phyloP scores from a whole-genome alignment of 192 early-diverging fungal species.

The Chytriomyces confervae region DNA sequence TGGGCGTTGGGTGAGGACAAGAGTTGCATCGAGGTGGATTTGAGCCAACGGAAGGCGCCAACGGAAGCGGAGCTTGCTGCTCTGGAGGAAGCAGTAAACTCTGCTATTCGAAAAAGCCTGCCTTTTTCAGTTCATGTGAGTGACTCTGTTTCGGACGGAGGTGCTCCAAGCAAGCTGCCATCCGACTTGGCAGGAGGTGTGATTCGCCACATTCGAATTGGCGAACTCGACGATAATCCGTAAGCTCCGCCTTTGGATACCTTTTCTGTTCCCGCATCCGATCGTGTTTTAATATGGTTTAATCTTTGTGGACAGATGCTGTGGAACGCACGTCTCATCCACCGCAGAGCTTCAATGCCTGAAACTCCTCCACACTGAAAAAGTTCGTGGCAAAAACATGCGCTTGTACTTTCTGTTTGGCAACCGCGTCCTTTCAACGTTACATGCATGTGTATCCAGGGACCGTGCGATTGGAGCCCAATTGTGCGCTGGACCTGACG shows the following conservation, averaged over 20 bases:
- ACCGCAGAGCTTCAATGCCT: conserved; percentile 69
- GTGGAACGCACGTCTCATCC: conserved; percentile 70
- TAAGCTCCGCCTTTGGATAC: background rate
- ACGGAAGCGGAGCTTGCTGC: conserved; percentile 48
- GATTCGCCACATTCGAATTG: conserved; percentile 57
- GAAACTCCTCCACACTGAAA: conserved; percentile 67
- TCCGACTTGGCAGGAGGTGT: conserved; percentile 56
- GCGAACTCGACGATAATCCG: conserved; percentile 62
- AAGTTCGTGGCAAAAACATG: conserved; percentile 67
- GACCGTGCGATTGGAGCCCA: conserved; percentile 12
- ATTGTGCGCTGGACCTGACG: conserved; percentile 16
- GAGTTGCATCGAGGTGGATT: conserved; percentile 66
- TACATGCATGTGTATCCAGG: background rate
- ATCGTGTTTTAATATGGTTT: background rate
- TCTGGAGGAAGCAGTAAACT: conserved; percentile 63
- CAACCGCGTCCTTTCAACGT: conserved; percentile 53
- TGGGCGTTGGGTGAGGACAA: conserved; percentile 66
- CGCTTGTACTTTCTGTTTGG: conserved; percentile 75
- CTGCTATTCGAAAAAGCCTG: conserved; percentile 57
- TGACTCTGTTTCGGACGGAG: conserved; percentile 33
- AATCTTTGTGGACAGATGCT: conserved; percentile 51
- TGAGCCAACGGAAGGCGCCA: conserved; percentile 37
- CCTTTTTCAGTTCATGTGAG: conserved; percentile 54
- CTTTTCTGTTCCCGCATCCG: background rate
- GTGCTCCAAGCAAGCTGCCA: conserved; percentile 58